phyloP scores from a whole-genome alignment of 2,329 filamentous ascomycete species.

The Fusarium agapanthi region DNA sequence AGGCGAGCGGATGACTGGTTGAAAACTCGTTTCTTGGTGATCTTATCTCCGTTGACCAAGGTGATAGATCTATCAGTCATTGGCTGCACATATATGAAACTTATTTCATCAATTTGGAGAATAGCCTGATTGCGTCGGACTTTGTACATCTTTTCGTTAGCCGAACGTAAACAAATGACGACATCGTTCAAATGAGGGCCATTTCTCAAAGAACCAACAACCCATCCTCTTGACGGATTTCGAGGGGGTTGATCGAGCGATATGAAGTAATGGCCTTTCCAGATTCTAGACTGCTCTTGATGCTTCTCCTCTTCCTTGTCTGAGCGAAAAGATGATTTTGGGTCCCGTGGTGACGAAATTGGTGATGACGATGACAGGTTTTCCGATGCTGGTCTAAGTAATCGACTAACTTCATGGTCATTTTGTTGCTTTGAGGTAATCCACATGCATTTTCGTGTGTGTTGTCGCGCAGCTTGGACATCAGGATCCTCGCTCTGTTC shows the following conservation, averaged over 20 bases:
- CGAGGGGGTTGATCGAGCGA: neutral
- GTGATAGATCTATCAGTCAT: accelerated
- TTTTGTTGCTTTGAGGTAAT: neutral
- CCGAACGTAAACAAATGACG: neutral
- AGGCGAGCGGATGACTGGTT: neutral
- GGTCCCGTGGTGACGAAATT: neutral
- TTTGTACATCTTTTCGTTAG: accelerated
- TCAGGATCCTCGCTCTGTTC: accelerated
- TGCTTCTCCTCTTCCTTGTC: accelerated
- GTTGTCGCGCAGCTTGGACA: accelerated
- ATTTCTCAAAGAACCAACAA: neutral
- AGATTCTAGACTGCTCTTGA: neutral
- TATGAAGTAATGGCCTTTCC: neutral
- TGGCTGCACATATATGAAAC: neutral
- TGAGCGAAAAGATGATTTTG: accelerated
- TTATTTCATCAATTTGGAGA: neutral
- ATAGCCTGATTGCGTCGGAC: neutral
- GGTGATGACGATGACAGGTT: neutral
- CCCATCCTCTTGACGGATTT: neutral
- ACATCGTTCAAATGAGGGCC: neutral
- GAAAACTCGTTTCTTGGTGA: neutral
- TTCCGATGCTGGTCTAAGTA: accelerated
- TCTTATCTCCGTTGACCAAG: neutral
- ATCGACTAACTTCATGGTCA: accelerated
- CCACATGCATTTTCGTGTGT: neutral